Evolutionary conservation across 78 protist species (phyloP).

Genomic region (Isochrysis galbana): DNA sequence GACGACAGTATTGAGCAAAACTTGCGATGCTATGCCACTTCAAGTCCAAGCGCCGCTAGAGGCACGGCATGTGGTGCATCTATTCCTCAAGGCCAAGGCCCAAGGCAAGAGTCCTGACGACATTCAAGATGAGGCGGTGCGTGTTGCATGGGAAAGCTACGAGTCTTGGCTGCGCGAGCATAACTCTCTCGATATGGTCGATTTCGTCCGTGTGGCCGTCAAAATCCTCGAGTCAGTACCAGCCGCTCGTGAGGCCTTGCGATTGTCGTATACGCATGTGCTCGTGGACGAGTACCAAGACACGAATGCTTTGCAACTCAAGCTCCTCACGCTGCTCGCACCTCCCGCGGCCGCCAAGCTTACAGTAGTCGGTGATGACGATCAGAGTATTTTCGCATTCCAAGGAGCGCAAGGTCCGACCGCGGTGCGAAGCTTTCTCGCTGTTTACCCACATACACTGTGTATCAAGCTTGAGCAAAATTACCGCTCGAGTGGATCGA

Average conservation of each 20-base stretch:
- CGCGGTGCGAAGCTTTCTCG: neutral
- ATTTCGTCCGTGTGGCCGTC: neutral
- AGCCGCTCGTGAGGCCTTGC: neutral
- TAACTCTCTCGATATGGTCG: neutral
- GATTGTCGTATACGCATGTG: neutral
- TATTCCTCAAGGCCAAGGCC: neutral
- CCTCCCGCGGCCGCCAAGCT: neutral
- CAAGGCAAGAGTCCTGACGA: neutral
- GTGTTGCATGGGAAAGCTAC: neutral
- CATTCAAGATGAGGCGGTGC: neutral
- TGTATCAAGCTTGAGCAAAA: neutral
- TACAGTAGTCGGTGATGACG: slow-evolving; percentile 54
- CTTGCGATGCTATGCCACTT: neutral
- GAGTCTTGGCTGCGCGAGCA: neutral
- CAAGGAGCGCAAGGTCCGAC: neutral
- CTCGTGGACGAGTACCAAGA: slow-evolving; percentile 61
- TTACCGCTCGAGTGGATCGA: neutral
- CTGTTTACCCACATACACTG: neutral
- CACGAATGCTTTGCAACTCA: slow-evolving; percentile 19
- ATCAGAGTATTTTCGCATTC: slow-evolving; percentile 42
- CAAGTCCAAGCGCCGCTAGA: too few relatives aligned
- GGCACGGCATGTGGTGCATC: neutral
- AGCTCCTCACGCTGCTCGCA: neutral
- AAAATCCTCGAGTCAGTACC: neutral
- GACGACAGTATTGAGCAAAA: neutral